These are phyloP conservation scores for Strigomonas galati DNA, from an alignment of 208 protist species.

Conservation along the genomic window DNA sequence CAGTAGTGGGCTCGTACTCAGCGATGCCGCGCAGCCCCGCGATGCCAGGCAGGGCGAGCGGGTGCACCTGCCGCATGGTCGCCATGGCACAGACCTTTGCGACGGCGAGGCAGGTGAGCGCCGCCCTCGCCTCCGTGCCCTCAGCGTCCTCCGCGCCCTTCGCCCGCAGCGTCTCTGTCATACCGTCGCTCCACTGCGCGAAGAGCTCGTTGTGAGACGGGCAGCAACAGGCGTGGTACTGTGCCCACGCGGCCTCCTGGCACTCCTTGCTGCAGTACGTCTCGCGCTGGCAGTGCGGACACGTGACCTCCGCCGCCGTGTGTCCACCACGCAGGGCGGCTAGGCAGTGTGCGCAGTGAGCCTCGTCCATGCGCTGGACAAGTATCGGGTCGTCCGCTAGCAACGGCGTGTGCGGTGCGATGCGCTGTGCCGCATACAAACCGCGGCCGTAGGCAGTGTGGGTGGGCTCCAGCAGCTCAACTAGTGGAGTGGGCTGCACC, in stretches of 20 bases:
- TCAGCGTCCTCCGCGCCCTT: slow-evolving; percentile 11
- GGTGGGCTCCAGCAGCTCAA: slow-evolving; percentile 58
- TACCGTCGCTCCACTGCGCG: slow-evolving; percentile 45
- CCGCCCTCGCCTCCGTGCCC: slow-evolving; percentile 45
- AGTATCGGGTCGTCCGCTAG: slow-evolving; percentile 59
- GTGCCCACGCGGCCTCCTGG: slow-evolving; percentile 59
- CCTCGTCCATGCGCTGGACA: slow-evolving; percentile 46
- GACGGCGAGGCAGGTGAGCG: slow-evolving; percentile 68
- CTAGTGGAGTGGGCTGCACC: slow-evolving; percentile 20
- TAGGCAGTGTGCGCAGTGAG: slow-evolving; percentile 77
- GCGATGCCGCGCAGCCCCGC: slow-evolving; percentile 50
- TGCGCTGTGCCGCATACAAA: slow-evolving; percentile 52
- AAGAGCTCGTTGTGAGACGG: slow-evolving; percentile 45
- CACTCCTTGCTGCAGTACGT: slow-evolving; percentile 72
- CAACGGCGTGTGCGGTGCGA: slow-evolving; percentile 39
- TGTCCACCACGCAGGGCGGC: slow-evolving; percentile 13
- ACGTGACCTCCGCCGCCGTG: slow-evolving; percentile 24
- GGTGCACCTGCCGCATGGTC: slow-evolving; percentile 70
- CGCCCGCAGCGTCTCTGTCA: slow-evolving; percentile 35
- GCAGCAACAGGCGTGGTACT: slow-evolving; percentile 80
- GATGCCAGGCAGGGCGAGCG: slow-evolving; percentile 55
- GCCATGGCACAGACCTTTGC: slow-evolving; percentile 78
- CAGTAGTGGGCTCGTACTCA: slow-evolving; percentile 73
- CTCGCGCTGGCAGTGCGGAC: slow-evolving; percentile 51
- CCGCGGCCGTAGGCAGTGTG: slow-evolving; percentile 60